A percentile compares a stretch with the other conserved stretches of the same genome.
These are phyloP conservation scores for Cryphonectria radicalis DNA, from an alignment of 2,329 filamentous ascomycete genomes.

Conservation along the genomic window DNA sequence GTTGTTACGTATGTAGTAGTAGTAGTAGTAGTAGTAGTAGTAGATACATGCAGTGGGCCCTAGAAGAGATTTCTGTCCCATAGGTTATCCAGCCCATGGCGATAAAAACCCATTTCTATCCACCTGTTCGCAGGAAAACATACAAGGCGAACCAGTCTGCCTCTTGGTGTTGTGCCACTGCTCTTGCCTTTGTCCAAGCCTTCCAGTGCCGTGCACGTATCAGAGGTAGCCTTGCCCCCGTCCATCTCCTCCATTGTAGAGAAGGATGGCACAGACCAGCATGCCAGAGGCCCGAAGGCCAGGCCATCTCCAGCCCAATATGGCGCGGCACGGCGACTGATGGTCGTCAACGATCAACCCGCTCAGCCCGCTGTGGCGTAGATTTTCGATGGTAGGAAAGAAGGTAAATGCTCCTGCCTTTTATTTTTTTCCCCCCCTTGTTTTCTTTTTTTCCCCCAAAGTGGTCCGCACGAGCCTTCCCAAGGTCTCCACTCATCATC, in stretches of 20 bases:
- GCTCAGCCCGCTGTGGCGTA: slow-evolving; percentile 2
- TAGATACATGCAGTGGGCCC: background rate
- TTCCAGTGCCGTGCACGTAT: background rate
- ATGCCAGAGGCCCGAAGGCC: background rate
- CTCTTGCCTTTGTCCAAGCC: background rate
- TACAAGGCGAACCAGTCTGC: slow-evolving; percentile 6
- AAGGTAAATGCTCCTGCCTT: background rate
- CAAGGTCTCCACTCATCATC: background rate
- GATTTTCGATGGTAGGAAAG: background rate
- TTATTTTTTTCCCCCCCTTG: background rate
- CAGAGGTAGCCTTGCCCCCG: background rate
- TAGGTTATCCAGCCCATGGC: background rate
- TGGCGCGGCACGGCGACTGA: background rate
- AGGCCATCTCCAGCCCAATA: background rate
- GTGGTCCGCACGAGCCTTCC: background rate
- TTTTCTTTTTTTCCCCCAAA: background rate
- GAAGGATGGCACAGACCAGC: background rate
- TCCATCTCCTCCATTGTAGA: background rate
- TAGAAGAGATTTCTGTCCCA: background rate
- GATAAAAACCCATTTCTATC: background rate
- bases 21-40: background rate
- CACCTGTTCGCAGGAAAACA: background rate
- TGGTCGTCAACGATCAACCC: background rate
- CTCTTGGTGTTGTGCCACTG: background rate
- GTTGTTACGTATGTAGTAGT: background rate